phyloP scores from a whole-genome alignment of 495 filamentous ascomycete species.

The Lepraria neglecta region DNA sequence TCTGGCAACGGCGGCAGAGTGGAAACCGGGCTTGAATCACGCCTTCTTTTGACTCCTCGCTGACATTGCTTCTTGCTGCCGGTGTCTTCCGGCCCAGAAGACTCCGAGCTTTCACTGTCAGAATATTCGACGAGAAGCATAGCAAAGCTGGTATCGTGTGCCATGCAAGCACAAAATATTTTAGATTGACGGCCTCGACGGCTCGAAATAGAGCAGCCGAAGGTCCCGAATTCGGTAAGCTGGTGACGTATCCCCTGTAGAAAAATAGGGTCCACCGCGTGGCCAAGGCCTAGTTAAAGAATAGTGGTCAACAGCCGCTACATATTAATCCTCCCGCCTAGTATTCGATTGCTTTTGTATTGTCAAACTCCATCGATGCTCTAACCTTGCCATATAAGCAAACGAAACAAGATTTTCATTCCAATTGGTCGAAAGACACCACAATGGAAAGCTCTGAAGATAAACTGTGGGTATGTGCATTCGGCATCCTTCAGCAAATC shows the following conservation, averaged over 20 bases:
- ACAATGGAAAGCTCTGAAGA: conserved; percentile 35
- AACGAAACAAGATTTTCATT: background rate
- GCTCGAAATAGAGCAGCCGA: background rate
- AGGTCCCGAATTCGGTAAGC: background rate
- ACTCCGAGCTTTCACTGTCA: conserved; percentile 44
- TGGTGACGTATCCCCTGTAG: background rate
- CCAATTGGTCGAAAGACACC: background rate
- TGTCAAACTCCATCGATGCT: background rate
- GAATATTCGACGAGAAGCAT: conserved; percentile 61
- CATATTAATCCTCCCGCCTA: background rate
- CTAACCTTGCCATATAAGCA: background rate
- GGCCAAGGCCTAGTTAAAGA: background rate
- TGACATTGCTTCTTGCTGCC: conserved; percentile 8
- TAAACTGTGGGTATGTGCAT: conserved; percentile 35
- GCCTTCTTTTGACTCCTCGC: conserved; percentile 34
- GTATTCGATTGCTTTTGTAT: too few species aligned
- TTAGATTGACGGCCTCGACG: background rate
- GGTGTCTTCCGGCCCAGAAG: conserved; percentile 39
- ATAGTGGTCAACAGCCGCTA: background rate
- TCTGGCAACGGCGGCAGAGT: conserved; percentile 73
- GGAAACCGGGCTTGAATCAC: conserved; percentile 14
- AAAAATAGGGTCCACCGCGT: conserved; percentile 11
- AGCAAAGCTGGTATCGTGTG: background rate
- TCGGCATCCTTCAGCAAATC: background rate
- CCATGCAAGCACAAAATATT: background rate